Evolutionary conservation across 2,329 filamentous ascomycete genomes (phyloP).

Genomic region (Hymenotorrendiella dingleyae): DNA sequence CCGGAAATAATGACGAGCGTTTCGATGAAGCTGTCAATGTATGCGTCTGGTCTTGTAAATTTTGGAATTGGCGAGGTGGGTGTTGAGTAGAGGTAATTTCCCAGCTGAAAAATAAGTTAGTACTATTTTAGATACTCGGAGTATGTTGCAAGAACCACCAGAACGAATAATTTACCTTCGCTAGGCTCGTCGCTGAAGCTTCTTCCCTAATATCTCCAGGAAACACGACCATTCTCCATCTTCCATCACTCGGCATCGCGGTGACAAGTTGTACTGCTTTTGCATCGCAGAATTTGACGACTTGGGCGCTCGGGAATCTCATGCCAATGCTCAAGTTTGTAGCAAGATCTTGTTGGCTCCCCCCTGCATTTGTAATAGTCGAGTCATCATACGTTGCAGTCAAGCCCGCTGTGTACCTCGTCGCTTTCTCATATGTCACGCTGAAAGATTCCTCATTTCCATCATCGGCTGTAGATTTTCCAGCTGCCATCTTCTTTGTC

Average conservation of each 20-base stretch:
- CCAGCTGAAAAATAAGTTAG: slow-evolving; percentile 27
- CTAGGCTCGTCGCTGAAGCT: slow-evolving; percentile 28
- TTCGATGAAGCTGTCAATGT: slow-evolving; percentile 53
- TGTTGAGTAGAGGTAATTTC: slow-evolving; percentile 34
- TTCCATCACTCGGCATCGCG: slow-evolving; percentile 44
- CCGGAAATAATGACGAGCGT: slow-evolving; percentile 47
- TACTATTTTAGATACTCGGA: not conserved
- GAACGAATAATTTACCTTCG: slow-evolving; percentile 32
- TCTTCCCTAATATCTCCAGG: slow-evolving; percentile 36
- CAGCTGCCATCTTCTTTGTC: slow-evolving; percentile 46
- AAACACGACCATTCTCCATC: slow-evolving; percentile 47
- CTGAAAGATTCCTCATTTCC: slow-evolving; percentile 45
- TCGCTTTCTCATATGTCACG: slow-evolving; percentile 51
- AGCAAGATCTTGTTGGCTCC: slow-evolving; percentile 34
- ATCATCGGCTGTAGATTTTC: slow-evolving; percentile 30
- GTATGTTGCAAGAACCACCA: too few species aligned
- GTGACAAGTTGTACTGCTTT: slow-evolving; percentile 46
- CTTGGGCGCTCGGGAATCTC: slow-evolving; percentile 51
- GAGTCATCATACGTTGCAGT: slow-evolving; percentile 49
- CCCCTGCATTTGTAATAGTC: slow-evolving; percentile 35
- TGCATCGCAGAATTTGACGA: slow-evolving; percentile 55
- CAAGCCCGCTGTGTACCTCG: slow-evolving; percentile 54
- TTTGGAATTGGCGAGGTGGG: slow-evolving; percentile 9
- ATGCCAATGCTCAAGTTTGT: slow-evolving; percentile 43
- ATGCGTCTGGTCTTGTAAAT: slow-evolving; percentile 37